Percentiles rank a stretch among this genome's conserved stretches.
phyloP scores from a whole-genome alignment of 2,329 filamentous ascomycete species.

The Colletotrichum sp. region DNA sequence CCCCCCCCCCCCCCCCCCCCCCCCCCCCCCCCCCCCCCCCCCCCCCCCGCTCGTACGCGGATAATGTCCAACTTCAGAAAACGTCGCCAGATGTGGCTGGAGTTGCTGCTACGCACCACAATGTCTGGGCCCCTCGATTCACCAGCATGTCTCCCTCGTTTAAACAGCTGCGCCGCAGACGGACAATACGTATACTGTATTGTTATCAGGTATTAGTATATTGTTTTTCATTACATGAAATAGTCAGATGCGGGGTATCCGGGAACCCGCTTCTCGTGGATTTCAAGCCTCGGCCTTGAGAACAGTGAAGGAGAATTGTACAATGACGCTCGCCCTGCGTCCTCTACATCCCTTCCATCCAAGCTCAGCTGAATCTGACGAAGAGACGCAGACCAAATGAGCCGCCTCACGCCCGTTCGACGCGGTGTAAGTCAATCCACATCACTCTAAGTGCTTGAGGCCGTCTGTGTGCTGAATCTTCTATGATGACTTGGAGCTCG shows the following conservation, averaged over 20 bases:
- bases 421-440: background rate
- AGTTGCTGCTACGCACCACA: background rate
- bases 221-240: background rate
- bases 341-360: background rate
- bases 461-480: background rate
- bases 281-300: background rate
- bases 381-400: background rate
- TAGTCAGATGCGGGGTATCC: background rate
- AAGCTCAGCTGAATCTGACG: background rate
- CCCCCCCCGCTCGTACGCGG: no score
- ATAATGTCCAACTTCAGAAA: background rate
- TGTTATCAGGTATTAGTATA: slow-evolving; percentile 10
- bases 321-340: background rate
- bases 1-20: no score
- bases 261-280: background rate
- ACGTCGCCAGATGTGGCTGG: background rate
- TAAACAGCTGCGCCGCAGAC: background rate
- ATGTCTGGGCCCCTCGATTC: background rate
- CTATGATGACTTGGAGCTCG: slow-evolving; percentile 40
- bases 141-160: background rate
- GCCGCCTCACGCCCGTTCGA: background rate
- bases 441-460: slow-evolving; percentile 22
- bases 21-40: no score
- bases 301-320: background rate
- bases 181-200: background rate